Evolutionary conservation across 1,284 basidiomycete genomes (phyloP).

Genomic region (Cryptococcus hybrid): DNA sequence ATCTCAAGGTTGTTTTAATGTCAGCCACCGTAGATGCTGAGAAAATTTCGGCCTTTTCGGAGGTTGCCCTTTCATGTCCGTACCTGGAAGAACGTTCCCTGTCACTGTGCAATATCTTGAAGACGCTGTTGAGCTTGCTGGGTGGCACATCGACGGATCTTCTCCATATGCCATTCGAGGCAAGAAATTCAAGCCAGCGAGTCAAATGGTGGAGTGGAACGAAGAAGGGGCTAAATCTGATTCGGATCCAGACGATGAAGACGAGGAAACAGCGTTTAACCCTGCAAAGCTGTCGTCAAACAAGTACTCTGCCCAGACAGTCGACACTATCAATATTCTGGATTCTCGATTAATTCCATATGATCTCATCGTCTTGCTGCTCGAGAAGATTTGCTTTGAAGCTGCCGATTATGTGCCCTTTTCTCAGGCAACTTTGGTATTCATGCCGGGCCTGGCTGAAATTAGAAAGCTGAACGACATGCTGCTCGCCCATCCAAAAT

Average conservation of each 20-base stretch:
- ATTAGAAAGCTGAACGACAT: constrained; percentile 87
- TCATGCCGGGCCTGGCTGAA: constrained; percentile 89
- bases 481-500: constrained; percentile 69
- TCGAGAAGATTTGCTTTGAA: constrained; percentile 84
- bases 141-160: constrained; percentile 79
- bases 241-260: constrained; percentile 68
- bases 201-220: constrained; percentile 64
- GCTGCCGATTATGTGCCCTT: constrained; percentile 54
- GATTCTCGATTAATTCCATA: constrained; percentile 90
- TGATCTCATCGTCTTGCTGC: constrained; percentile 79
- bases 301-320: constrained; percentile 67
- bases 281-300: constrained; percentile 43
- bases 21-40: constrained; percentile 95
- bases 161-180: constrained; percentile 77
- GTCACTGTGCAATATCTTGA: constrained; percentile 87
- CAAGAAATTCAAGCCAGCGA: constrained; percentile 51
- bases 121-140: constrained; percentile 82
- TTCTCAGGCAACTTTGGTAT: constrained; percentile 83
- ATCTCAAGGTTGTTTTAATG: constrained; percentile 94
- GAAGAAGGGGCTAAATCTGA: constrained; percentile 62
- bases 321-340: constrained; percentile 76
- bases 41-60: constrained; percentile 94
- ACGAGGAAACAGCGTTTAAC: constrained; percentile 13
- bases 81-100: constrained; percentile 97
- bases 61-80: constrained; percentile 79